Evolutionary conservation across 768 basidiomycete genomes (phyloP), one percentile per base, ranked within the genome.

Genomic region (Steccherinum ochraceum): DNA sequence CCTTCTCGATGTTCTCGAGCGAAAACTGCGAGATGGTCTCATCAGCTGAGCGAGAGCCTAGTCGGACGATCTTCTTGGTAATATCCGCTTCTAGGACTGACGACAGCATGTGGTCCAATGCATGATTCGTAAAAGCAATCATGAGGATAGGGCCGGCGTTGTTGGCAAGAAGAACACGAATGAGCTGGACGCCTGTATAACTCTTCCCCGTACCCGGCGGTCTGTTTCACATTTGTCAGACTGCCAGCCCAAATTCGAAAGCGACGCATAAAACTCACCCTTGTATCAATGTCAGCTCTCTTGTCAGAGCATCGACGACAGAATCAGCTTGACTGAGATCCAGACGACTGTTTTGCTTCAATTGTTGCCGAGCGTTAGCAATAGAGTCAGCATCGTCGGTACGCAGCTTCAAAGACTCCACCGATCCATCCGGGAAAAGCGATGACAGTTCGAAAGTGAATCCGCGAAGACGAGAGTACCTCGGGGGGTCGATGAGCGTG

Each of bases 151-250:
- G 84, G 1, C 69, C 65, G 46, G 82, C 64, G 11, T 71, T 54
- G 58, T 78, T 81, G 1, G 68, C 62, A 3, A 84, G 62, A n/a
- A 90, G 67, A 4, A 87, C 77, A 0, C 84, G 78, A 7, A 90
- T 60, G 13, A 90, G 70, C 60, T 90, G 84, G 3, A 82, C 75
- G 1, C 82, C 85, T 2, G 83, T 85, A 56, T 73, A 87, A 21
- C 78, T 81, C 81, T 88, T 88, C 54, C 87, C 88, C 0, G 87
- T 89, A 1, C 87, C 88, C 1, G 87, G 88, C 21, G 87, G 87
- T 42, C 85, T 86, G 51, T 11, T 19, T 24, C 24, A 49, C 3
- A 25, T 10, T 21, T n/a, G n/a, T n/a, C n/a, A n/a, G n/a, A n/a
- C n/a, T n/a, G n/a, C n/a, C n/a, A n/a, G n/a, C n/a, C n/a, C n/a